Conservation (phyloP, 257 asterid species). For the Ligustrum vulgare region DNA sequence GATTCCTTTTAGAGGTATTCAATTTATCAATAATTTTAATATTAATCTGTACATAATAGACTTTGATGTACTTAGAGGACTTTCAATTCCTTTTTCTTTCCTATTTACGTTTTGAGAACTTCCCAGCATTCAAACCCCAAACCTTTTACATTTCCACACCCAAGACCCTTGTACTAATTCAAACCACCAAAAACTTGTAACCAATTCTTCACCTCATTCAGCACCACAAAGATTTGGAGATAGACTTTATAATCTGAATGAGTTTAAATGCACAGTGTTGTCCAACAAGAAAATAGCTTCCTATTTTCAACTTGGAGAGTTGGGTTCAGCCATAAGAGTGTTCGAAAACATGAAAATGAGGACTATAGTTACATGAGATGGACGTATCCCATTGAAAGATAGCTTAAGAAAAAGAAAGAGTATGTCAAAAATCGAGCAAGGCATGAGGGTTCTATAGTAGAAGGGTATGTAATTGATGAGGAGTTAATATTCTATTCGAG, state of each 20-base stretch:
- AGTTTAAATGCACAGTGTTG: conserved; percentile 24
- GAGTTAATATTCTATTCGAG: too few relatives aligned
- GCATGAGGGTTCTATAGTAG: too few relatives aligned
- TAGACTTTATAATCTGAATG: background rate
- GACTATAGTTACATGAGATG: conserved; percentile 51
- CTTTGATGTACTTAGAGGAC: too few relatives aligned
- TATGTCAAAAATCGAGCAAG: too few relatives aligned
- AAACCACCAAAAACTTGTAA: conserved; percentile 13
- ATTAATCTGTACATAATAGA: too few relatives aligned
- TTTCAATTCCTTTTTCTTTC: too few relatives aligned
- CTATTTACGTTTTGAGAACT: background rate
- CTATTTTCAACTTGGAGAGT: conserved; percentile 51
- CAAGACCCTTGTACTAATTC: conserved; percentile 28
- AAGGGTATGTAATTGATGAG: too few relatives aligned
- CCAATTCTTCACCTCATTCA: conserved; percentile 12
- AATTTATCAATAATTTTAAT: too few relatives aligned
- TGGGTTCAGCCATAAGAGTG: conserved; percentile 57
- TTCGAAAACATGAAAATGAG: conserved; percentile 46
- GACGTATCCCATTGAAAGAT: too few relatives aligned
- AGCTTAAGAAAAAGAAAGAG: too few relatives aligned
- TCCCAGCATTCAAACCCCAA: conserved; percentile 16
- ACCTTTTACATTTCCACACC: conserved; percentile 3
- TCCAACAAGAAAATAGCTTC: conserved; percentile 59
- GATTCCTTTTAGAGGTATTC: too few relatives aligned
- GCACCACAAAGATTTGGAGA: conserved; percentile 13